Base-by-base conservation (phyloP, 495 filamentous ascomycete genomes). In the Aspergillus kassunensis region DNA sequence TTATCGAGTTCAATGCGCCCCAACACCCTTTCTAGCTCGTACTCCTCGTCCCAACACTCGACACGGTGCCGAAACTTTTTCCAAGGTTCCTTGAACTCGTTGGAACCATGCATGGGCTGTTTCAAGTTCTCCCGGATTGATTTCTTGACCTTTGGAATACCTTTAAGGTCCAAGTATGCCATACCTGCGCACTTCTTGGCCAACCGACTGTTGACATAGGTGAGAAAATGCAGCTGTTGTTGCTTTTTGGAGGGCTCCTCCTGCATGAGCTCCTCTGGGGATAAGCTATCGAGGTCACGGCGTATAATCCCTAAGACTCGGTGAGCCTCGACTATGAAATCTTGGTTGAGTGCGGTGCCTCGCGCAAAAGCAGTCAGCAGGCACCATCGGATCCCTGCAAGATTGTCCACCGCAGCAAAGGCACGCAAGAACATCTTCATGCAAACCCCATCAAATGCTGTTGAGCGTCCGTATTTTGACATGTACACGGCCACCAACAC, bases 351-450 rank as follows among this genome's bases (percentile, higher is more conserved):
- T 2, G 63, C 56, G 43, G 63, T 66, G 7, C 56, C 49, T 23
- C 69, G 69, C 23, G 67, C 51, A 12, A 76, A 59, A 1, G 57
- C 64, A 1, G 71, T 69, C 51, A 75, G 34, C 21, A 75, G 54
- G 45, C 71, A 74, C 73, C 73, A 76, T 48, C 73, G 71, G 4
- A 74, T 53, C 2, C 73, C 73, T 13, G 62, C 51, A n/a, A 69
- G 33, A 24, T 72, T 62, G 18, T 61, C 53, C 13, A 54, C 39
- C 3, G 27, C 39, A 8, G 66, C 59, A 46, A 66, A 75, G 3
- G 62, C 69, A 21, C 73, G 72, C n/a, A 73, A 13, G 31, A 74
- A 58, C 57, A 73, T 67, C 51, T 74, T 76, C 55, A 76, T 62
- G 44, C 67, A 69, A 2, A 68, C 64, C 21, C 65, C 68, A 34